Percentiles rank a stretch among this genome's conserved stretches.
Conservation (phyloP, 805 yeast genomes). For the Starmerella kuoi region DNA sequence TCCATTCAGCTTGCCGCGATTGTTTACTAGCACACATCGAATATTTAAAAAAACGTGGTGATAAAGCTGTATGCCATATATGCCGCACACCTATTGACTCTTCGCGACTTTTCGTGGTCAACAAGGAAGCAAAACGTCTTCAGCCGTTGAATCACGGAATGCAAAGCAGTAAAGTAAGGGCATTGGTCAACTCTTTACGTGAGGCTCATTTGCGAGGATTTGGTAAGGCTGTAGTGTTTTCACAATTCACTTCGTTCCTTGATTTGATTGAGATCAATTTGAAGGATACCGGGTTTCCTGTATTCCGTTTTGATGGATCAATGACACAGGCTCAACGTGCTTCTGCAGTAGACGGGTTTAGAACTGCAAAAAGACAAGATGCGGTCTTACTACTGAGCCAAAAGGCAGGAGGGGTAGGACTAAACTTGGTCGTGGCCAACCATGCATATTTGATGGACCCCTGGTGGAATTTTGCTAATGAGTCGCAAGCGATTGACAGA, state of each 20-base stretch:
- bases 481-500: constrained; percentile 84
- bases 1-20: constrained; percentile 62
- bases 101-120: constrained; percentile 37
- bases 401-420: constrained; percentile 91
- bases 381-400: constrained; percentile 55
- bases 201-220: constrained; percentile 45
- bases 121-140: constrained; percentile 21
- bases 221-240: constrained; percentile 71
- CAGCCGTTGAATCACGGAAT: constrained; percentile 27
- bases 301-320: constrained; percentile 74
- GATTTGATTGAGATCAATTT: constrained; percentile 62
- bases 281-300: constrained; percentile 37
- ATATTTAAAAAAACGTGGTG: constrained; percentile 42
- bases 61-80: constrained; percentile 54
- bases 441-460: constrained; percentile 88
- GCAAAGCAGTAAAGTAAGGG: constrained; percentile 22
- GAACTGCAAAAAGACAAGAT: constrained; percentile 24
- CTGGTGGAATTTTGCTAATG: constrained; percentile 92
- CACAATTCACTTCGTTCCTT: constrained; percentile 75
- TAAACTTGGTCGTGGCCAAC: constrained; percentile 74
- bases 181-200: constrained; percentile 9
- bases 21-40: constrained; percentile 67
- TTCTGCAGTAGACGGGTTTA: constrained; percentile 46
- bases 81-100: constrained; percentile 51
- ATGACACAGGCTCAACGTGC: constrained; percentile 54